A percentile compares a stretch with the other conserved stretches of the same genome.
phyloP scores from a whole-genome alignment of 75 land plant genomes.

The Pinus tabuliformis region DNA sequence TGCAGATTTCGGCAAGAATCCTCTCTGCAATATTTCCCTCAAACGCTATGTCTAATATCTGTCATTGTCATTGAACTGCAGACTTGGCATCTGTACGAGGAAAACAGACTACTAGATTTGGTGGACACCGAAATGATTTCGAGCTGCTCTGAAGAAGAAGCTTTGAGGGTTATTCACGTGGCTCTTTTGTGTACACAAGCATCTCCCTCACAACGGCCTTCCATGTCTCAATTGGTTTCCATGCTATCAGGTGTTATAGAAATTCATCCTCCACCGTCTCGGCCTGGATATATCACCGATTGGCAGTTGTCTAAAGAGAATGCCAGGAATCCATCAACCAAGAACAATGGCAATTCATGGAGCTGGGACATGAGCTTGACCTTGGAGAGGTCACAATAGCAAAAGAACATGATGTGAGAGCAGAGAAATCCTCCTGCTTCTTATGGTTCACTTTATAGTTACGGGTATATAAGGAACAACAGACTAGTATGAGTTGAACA shows the following conservation, averaged over 20 bases:
- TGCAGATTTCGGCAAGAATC: background rate
- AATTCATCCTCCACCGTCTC: background rate
- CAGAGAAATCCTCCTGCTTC: background rate
- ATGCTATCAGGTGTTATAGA: constrained; percentile 12
- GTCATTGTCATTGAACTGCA: background rate
- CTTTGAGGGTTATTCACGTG: constrained; percentile 11
- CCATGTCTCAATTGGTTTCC: constrained; percentile 22
- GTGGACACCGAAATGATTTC: constrained; percentile 17
- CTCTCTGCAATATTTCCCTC: background rate
- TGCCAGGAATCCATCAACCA: background rate
- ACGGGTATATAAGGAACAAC: too few species aligned
- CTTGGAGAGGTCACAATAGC: background rate
- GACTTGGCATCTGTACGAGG: constrained; percentile 28
- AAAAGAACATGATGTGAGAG: background rate
- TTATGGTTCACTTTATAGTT: background rate
- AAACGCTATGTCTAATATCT: background rate
- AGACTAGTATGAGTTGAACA: too few species aligned
- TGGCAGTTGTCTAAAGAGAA: background rate
- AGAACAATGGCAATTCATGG: background rate
- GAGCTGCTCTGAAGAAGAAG: constrained; percentile 23
- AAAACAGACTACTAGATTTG: constrained; percentile 26
- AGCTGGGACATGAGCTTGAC: constrained; percentile 5
- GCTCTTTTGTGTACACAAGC: constrained; percentile 27
- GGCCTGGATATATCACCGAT: constrained; percentile 4
- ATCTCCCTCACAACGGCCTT: constrained; percentile 9